Conservation (phyloP, 2,329 filamentous ascomycete genomes). For the Byssothecium circinans region DNA sequence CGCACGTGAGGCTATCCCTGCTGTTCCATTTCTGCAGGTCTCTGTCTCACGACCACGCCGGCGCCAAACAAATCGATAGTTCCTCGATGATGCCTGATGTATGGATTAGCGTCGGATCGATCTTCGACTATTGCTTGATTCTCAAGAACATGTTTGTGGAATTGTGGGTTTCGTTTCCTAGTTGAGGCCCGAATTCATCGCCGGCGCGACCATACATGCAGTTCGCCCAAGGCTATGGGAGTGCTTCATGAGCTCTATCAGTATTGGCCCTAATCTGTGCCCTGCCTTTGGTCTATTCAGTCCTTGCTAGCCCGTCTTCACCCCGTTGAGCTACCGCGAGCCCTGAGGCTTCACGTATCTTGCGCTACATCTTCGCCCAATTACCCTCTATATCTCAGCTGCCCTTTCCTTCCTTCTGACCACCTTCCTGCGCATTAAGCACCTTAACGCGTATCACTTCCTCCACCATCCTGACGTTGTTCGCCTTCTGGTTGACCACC, state of each 20-base stretch:
- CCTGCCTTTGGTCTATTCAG: neutral
- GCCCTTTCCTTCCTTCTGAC: conserved; percentile 25
- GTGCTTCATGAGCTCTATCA: too few species aligned
- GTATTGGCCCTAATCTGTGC: too few species aligned
- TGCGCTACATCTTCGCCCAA: neutral
- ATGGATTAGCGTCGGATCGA: neutral
- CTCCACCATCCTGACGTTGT: conserved; percentile 83
- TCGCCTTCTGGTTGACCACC: conserved; percentile 74
- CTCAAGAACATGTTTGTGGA: too few species aligned
- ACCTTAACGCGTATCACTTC: conserved; percentile 59
- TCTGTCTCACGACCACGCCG: conserved; percentile 4
- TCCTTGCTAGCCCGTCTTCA: neutral
- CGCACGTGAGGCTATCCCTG: conserved; percentile 9
- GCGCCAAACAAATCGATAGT: neutral
- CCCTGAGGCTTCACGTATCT: too few species aligned
- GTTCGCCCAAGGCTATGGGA: too few species aligned
- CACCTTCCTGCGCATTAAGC: conserved; percentile 35
- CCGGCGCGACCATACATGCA: too few species aligned
- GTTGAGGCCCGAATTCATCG: too few species aligned
- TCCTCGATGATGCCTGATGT: neutral
- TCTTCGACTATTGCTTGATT: conserved; percentile 1
- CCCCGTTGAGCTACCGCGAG: too few species aligned
- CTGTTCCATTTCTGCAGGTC: neutral
- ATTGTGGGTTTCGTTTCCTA: too few species aligned
- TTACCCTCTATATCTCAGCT: conserved; percentile 13